These are phyloP conservation scores for Arthrobotrys musiformis DNA, from an alignment of 2,329 filamentous ascomycete genomes.

Conservation along the genomic window DNA sequence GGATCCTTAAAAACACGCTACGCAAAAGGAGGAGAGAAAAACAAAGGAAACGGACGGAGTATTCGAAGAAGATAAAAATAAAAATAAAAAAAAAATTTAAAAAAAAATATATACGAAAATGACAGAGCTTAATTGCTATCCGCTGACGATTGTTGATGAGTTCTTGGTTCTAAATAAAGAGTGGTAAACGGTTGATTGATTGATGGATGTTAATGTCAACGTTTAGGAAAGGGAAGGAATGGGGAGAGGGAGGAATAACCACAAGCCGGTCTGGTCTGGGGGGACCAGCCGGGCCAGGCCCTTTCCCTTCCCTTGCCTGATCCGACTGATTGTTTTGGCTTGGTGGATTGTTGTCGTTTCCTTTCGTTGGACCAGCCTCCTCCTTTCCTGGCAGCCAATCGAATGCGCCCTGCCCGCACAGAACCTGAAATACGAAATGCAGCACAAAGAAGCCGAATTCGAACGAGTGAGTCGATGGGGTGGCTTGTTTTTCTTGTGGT, in stretches of 20 bases:
- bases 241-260: neutral
- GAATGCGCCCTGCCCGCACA: constrained; percentile 13
- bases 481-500: neutral
- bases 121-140: constrained; percentile 29
- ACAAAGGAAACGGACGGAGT: neutral
- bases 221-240: constrained; percentile 16
- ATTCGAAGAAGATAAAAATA: neutral
- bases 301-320: neutral
- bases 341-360: constrained; percentile 45
- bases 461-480: constrained; percentile 10
- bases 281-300: neutral
- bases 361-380: constrained; percentile 53
- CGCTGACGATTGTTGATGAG: neutral
- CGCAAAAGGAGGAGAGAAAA: neutral
- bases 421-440: constrained; percentile 20
- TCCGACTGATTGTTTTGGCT: constrained; percentile 22
- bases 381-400: constrained; percentile 53
- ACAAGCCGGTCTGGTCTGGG: neutral
- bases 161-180: constrained; percentile 16
- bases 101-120: constrained; percentile 10
- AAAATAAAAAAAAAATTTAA: neutral
- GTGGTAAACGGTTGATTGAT: neutral
- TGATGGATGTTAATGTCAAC: neutral
- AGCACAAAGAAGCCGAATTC: neutral
- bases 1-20: constrained; percentile 14